Conservation (phyloP, 345 rosid species). For the Noccaea bulbosa region DNA sequence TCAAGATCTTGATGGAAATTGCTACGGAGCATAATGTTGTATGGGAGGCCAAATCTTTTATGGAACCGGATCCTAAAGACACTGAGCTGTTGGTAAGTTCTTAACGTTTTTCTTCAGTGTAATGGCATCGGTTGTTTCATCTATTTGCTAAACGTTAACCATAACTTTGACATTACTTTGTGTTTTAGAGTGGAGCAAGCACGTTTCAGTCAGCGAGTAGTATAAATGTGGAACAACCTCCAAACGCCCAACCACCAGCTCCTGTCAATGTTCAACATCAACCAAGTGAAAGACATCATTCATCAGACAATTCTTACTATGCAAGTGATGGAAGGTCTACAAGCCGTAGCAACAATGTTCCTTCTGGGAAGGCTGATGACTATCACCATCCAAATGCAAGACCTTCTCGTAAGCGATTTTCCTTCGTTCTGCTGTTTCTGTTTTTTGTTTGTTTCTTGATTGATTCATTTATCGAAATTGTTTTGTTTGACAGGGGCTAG, state of each 20-base stretch:
- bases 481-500: constrained; percentile 35
- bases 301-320: constrained; percentile 37
- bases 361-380: constrained; percentile 37
- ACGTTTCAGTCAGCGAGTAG: constrained; percentile 52
- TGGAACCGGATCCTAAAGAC: constrained; percentile 60
- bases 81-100: constrained; percentile 47
- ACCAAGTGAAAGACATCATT: constrained; percentile 46
- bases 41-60: constrained; percentile 79
- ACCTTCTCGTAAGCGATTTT: constrained; percentile 38
- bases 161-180: background rate
- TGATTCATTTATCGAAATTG: constrained; percentile 13
- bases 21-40: constrained; percentile 74
- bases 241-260: constrained; percentile 46
- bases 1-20: constrained; percentile 73
- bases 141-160: background rate
- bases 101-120: background rate
- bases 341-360: constrained; percentile 41
- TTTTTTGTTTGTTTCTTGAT: constrained; percentile 7
- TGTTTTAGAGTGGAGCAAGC: constrained; percentile 67
- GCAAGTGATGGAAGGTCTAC: constrained; percentile 47
- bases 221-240: constrained; percentile 40
- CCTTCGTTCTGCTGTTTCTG: background rate
- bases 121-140: background rate
- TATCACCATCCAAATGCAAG: constrained; percentile 29
- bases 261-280: constrained; percentile 41